These are phyloP conservation scores for Fusarium brevicatenulatum DNA, from an alignment of 2,329 filamentous ascomycete genomes.

Conservation along the genomic window DNA sequence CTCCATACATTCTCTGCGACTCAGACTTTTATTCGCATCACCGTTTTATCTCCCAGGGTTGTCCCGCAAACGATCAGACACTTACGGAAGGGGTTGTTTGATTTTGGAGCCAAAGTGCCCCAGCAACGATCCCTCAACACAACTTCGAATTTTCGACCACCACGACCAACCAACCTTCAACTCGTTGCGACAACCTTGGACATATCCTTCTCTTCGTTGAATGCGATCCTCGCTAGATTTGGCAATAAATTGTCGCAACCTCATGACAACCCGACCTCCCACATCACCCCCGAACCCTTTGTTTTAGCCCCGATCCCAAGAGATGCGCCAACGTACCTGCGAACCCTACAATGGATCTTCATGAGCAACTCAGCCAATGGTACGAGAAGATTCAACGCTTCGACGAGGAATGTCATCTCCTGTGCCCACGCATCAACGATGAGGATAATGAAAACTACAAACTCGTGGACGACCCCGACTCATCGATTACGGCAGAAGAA, in stretches of 20 bases:
- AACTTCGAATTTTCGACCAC: slow-evolving; percentile 9
- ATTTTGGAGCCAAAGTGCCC: slow-evolving; percentile 21
- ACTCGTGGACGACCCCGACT: slow-evolving; percentile 58
- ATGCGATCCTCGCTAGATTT: background rate
- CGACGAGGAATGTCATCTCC: slow-evolving; percentile 67
- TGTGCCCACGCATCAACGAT: slow-evolving; percentile 72
- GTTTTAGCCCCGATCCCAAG: slow-evolving; percentile 16
- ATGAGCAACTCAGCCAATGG: slow-evolving; percentile 56
- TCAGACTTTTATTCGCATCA: background rate
- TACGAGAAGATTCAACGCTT: slow-evolving; percentile 57
- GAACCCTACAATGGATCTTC: slow-evolving; percentile 51
- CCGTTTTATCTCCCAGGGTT: background rate
- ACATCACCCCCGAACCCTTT: slow-evolving; percentile 3
- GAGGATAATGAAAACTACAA: slow-evolving; percentile 72
- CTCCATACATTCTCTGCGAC: background rate
- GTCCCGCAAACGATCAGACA: background rate
- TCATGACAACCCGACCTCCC: slow-evolving; percentile 16
- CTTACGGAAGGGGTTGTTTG: slow-evolving; percentile 12
- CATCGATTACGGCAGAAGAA: slow-evolving; percentile 60
- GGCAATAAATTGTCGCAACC: background rate
- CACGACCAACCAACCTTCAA: background rate
- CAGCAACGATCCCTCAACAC: slow-evolving; percentile 27
- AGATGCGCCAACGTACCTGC: slow-evolving; percentile 32
- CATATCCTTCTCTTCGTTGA: background rate
- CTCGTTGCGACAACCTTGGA: background rate